Base-by-base conservation (phyloP, 2,329 filamentous ascomycete genomes). In the Torrubiella hemipterigena region DNA sequence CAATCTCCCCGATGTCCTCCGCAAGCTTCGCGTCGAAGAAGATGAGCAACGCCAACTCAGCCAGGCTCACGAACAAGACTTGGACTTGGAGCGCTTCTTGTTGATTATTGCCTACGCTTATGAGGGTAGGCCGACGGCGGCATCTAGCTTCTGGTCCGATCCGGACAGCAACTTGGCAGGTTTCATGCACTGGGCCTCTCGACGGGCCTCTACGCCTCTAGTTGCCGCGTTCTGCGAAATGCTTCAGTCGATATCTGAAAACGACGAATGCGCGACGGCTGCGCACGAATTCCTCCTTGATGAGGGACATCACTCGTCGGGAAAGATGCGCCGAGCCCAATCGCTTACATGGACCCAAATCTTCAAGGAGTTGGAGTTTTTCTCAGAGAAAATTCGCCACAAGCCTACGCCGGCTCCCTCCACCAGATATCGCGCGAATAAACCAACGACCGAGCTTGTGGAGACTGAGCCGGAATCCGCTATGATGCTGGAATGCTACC, bases 141-240 rank as follows among this genome's bases (percentile, higher is more conserved):
- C 87, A 8, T 75, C 83, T 47, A 81, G 78, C 27, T 96, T 96
- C 44, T 98, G 91, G 91, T 72, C 73, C 19, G 87, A 95, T 48
- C 77, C 81, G 3, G 91, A 98, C 46, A 86, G 86, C 48, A 94
- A 95, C 43, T 63, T 98, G 19, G 83, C 87, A 39, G 91, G 91
- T 0, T 98, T 98, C 50, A 69, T 98, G 51, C 83, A 93, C 41
- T 98, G 91, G 91, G 83, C 87, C n/a, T 94, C 91, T 4, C 80
- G 85, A 43, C 72, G 91, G 45, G 86, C 93, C 38, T 94, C 93
- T 1, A 95, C 93, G 1, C 91, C 91, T n/a, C 70, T 94, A 16
- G 87, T 93, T 36, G 91, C 85, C 38, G 87, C 89, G 10, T 98
- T 96, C 45, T 98, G 91, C 54, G 89, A 96, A 50, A 89, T 98